phyloP scores from a whole-genome alignment of 2,329 filamentous ascomycete genomes.

The Xylogone sp. region DNA sequence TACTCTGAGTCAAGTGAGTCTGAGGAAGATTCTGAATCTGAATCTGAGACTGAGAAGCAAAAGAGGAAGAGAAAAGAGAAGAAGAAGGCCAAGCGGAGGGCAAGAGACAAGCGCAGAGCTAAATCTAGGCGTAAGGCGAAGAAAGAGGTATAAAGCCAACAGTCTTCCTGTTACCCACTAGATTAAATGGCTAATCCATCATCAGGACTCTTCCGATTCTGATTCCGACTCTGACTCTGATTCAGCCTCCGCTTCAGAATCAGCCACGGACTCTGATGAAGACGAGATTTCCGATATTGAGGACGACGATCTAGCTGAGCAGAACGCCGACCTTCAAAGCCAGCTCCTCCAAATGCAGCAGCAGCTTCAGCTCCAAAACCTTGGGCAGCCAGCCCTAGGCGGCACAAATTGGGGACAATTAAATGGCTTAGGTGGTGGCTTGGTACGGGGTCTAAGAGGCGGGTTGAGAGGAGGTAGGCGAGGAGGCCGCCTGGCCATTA shows the following conservation, averaged over 20 bases:
- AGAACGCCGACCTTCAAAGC: slow-evolving; percentile 15
- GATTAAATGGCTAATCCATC: slow-evolving; percentile 7
- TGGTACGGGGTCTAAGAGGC: no score
- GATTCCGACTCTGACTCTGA: slow-evolving; percentile 28
- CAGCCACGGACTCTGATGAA: slow-evolving; percentile 29
- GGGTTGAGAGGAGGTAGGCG: background rate
- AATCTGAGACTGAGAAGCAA: slow-evolving; percentile 29
- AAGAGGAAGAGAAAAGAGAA: slow-evolving; percentile 30
- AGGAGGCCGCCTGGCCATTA: background rate
- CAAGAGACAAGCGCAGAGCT: slow-evolving; percentile 30
- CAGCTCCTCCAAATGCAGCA: slow-evolving; percentile 24
- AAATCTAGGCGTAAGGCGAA: slow-evolving; percentile 36
- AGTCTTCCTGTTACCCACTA: background rate
- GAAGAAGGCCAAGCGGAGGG: slow-evolving; percentile 30
- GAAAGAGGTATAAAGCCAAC: slow-evolving; percentile 26
- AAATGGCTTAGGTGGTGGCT: slow-evolving; percentile 3
- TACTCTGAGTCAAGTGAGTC: slow-evolving; percentile 10
- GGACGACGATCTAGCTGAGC: slow-evolving; percentile 9
- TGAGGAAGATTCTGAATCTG: slow-evolving; percentile 13
- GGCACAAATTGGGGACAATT: background rate
- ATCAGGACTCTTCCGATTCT: slow-evolving; percentile 18
- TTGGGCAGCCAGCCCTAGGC: slow-evolving; percentile 10
- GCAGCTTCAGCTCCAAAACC: slow-evolving; percentile 16
- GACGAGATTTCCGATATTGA: slow-evolving; percentile 13
- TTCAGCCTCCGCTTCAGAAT: slow-evolving; percentile 27